phyloP scores from a whole-genome alignment of 2,329 filamentous ascomycete genomes.

The Aspergillus niger region DNA sequence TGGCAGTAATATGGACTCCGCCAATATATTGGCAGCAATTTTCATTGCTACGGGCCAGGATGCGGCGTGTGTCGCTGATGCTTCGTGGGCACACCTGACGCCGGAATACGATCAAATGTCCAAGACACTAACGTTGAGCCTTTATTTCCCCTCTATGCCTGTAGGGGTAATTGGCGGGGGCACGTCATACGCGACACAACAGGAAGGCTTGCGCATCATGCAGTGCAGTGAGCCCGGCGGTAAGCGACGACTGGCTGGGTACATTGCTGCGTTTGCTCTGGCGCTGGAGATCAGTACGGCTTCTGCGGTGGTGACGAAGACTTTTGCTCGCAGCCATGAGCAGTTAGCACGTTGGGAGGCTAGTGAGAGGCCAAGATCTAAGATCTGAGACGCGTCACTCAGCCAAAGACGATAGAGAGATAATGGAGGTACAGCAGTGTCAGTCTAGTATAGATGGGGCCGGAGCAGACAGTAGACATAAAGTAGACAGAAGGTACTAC shows the following conservation, averaged over 20 bases:
- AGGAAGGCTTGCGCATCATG: constrained; percentile 28
- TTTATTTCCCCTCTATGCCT: constrained; percentile 31
- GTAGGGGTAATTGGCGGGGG: constrained; percentile 31
- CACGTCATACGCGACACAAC: constrained; percentile 27
- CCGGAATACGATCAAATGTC: constrained; percentile 23
- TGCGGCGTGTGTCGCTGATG: constrained; percentile 22
- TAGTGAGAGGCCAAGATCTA: neutral
- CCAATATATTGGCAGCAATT: constrained; percentile 26
- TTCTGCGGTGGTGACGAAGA: constrained; percentile 22
- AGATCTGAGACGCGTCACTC: neutral
- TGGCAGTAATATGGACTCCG: constrained; percentile 22
- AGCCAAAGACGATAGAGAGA: too few species aligned
- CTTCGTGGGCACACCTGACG: constrained; percentile 26
- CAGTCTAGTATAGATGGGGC: too few species aligned
- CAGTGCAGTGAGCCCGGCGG: constrained; percentile 23
- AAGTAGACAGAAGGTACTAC: too few species aligned
- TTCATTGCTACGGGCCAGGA: constrained; percentile 31
- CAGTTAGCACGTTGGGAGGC: constrained; percentile 3
- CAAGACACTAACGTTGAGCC: constrained; percentile 22
- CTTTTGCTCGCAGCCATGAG: constrained; percentile 28
- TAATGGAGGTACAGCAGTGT: too few species aligned
- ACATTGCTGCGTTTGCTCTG: constrained; percentile 29
- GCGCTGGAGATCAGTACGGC: constrained; percentile 29
- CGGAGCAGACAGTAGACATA: too few species aligned
- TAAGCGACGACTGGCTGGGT: constrained; percentile 29